phyloP scores from a whole-genome alignment of 345 rosid genomes.

The Dipteronia dyeriana region DNA sequence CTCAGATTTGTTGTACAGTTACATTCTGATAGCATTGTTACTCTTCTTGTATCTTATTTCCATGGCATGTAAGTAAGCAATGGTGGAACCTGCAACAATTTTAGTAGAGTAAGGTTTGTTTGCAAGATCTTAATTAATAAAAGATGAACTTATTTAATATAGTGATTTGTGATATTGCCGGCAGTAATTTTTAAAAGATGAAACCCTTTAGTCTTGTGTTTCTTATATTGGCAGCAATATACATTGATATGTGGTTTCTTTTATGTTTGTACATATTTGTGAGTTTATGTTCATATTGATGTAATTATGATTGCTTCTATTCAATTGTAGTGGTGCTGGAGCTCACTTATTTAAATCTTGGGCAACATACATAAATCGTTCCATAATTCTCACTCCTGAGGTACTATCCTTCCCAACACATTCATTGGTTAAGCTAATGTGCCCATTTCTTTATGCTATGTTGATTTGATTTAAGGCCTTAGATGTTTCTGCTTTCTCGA shows the following conservation, averaged over 20 bases:
- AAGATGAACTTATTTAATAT: too few relatives aligned
- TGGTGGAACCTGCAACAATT: neutral
- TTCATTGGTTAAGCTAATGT: neutral
- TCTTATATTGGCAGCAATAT: neutral
- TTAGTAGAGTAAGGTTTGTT: neutral
- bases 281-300: conserved; percentile 14
- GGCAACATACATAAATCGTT: conserved; percentile 69
- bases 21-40: neutral
- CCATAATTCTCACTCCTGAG: conserved; percentile 86
- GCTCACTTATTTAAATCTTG: conserved; percentile 87
- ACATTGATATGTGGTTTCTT: neutral
- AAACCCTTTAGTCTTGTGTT: neutral
- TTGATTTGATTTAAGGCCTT: neutral
- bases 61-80: neutral
- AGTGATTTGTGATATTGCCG: too few relatives aligned
- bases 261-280: neutral
- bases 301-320: conserved; percentile 7
- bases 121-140: neutral
- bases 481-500: too few relatives aligned
- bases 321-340: conserved; percentile 56
- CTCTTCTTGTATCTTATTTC: neutral
- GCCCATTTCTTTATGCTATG: neutral
- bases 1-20: neutral
- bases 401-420: conserved; percentile 31
- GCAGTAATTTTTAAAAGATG: neutral